Base-by-base conservation (phyloP, 306 rosid species). In the Fragaria iinumae region DNA sequence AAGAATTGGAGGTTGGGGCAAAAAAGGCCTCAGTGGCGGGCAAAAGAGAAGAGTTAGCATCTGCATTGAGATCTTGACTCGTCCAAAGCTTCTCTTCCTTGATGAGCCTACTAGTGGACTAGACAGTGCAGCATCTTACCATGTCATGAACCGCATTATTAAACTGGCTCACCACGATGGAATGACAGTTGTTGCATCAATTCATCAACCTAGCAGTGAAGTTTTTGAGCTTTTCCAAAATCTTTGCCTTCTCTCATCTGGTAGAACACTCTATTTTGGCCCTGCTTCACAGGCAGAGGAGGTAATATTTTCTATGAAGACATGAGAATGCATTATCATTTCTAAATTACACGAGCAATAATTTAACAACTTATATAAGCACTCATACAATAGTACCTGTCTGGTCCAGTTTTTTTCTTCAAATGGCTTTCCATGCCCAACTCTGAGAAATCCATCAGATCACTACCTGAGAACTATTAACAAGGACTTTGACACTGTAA, bases 31-130 rank as follows among this genome's bases (percentile, higher is more conserved):
- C 0, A 89, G 89, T 69, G 93, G 91, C 3, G 96, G 96, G 14
- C 89, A 89, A 67, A 86, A 74, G 78, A 86, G 97, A 56, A 80
- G 97, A 77, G 88, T 92, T n/a, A 88, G 93, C 82, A 86, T 92
- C 47, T 90, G 97, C 77, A 86, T 90, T 20, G 97, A 88, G 70
- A 83, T 92, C 38, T 74, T 92, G 6, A 88, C 93, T 6, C 82
- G 84, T 1, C 97, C 97, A 0, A 86, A 52, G 43, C 91, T 92
- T 60, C 84, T 92, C 1, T 90, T 92, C 71, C 96, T 90, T 47
- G 97, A 92, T 63, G 96, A 92, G 76, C 97, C 96, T 17, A 92
- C 96, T 0, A 90, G 91, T 66, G 96, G 97, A 2, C 90, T 92
- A 3, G 97, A 92, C 25, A 90, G 90, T 50, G 93, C 96, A 16